These are phyloP conservation scores for Xylariaceae sp. DNA, from an alignment of 2,329 filamentous ascomycete genomes.

Conservation along the genomic window DNA sequence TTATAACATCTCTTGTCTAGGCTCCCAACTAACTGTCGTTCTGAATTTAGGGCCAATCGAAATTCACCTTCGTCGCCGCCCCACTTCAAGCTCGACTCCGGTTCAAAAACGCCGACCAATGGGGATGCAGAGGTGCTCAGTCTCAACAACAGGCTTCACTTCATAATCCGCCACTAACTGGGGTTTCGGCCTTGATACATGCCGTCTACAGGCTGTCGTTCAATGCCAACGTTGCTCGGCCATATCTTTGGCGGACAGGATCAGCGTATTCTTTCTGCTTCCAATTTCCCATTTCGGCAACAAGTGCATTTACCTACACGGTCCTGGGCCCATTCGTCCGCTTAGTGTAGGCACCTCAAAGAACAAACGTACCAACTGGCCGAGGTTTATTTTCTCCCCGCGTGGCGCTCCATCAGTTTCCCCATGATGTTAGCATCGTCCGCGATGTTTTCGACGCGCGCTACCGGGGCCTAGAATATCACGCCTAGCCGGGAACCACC, in stretches of 20 bases:
- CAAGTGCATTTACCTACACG: conserved; percentile 14
- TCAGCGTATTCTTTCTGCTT: conserved; percentile 19
- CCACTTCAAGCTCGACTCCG: conserved; percentile 24
- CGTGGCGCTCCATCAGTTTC: conserved; percentile 12
- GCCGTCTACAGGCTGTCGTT: conserved; percentile 30
- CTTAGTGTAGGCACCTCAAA: background rate
- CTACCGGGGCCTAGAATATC: conserved; percentile 13
- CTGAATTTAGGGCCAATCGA: conserved; percentile 29
- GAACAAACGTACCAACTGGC: background rate
- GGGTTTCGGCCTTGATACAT: conserved; percentile 26
- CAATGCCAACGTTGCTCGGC: conserved; percentile 21
- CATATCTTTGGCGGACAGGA: conserved; percentile 22
- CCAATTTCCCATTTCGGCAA: conserved; percentile 21
- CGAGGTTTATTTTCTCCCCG: background rate
- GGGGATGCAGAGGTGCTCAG: conserved; percentile 20
- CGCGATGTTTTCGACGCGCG: conserved; percentile 16
- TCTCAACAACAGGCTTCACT: conserved; percentile 27
- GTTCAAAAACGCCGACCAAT: conserved; percentile 23
- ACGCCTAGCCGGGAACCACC: conserved; percentile 7
- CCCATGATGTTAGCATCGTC: conserved; percentile 21
- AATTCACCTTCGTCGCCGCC: conserved; percentile 17
- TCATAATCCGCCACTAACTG: conserved; percentile 31
- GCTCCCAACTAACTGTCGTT: conserved; percentile 7
- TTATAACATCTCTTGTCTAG: background rate
- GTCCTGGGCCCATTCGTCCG: conserved; percentile 19